Evolutionary conservation across 2,329 filamentous ascomycete species (phyloP).

Genomic region (Capronia americana): DNA sequence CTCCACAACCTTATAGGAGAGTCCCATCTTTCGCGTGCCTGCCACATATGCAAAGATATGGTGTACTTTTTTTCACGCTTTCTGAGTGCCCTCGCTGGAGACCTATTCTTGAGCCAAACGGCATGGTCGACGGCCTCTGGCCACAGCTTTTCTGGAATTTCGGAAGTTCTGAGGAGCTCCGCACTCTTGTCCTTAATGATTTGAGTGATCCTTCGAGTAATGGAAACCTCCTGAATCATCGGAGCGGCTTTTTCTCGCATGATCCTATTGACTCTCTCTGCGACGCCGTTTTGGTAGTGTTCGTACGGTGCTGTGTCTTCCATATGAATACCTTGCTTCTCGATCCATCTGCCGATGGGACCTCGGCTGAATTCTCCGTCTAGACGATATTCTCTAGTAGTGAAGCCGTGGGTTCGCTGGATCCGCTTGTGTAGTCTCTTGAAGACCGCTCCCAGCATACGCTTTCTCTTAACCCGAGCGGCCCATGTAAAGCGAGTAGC

Average conservation of each 20-base stretch:
- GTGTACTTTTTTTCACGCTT: constrained; percentile 24
- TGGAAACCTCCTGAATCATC: constrained; percentile 16
- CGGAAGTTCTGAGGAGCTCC: not conserved
- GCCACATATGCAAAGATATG: no score
- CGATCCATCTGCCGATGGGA: constrained; percentile 10
- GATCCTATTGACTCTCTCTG: constrained; percentile 18
- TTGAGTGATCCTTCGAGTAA: not conserved
- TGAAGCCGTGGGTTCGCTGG: constrained; percentile 4
- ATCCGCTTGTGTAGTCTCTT: constrained; percentile 3
- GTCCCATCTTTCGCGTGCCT: no score
- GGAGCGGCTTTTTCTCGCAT: constrained; percentile 18
- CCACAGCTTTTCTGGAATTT: not conserved
- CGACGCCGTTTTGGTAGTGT: constrained; percentile 26
- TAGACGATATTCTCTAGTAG: constrained; percentile 15
- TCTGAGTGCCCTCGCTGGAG: constrained; percentile 16
- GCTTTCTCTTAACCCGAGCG: not conserved
- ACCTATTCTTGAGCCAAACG: constrained; percentile 24
- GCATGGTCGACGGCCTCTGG: constrained; percentile 13
- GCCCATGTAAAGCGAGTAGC: constrained; percentile 18
- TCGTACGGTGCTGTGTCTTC: constrained; percentile 13
- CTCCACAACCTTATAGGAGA: no score
- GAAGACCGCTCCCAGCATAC: not conserved
- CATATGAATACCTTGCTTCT: not conserved
- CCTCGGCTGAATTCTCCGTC: constrained; percentile 19
- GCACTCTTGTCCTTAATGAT: not conserved